Base-by-base conservation (phyloP, 768 basidiomycete genomes). In the Tulasnella sp. region DNA sequence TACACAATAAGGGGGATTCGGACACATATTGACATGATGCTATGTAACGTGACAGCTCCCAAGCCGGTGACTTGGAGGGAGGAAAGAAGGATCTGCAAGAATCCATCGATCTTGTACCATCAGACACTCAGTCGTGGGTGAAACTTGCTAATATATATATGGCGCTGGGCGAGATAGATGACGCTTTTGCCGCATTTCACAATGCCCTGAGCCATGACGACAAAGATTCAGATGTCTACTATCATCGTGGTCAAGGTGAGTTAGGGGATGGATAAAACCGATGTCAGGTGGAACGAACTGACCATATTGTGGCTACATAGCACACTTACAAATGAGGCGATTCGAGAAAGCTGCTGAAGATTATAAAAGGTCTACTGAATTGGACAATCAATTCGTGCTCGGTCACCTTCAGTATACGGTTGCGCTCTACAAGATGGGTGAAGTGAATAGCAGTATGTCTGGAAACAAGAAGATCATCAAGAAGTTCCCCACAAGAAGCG, bases 141-240 rank as follows among this genome's bases (percentile, higher is more conserved):
- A 99, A 99, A 74, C 80, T 98, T 55, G 95, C 93, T 12, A 88
- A 83, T 59, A 91, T 98, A 33, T 74, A 92, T 65, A 98, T 99
- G 93, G 95, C 98, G 64, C 82, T 92, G 60, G 81, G 82, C 34
- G 77, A 90, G 56, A 74, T 84, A 10, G 67, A 72, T 16, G 78
- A 77, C 57, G 85, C 93, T 1, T 91, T 98, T 66, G 78, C 82
- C 53, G 86, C 83, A 63, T 98, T 96, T 63, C 90, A 93, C 37
- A 72, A 82, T 56, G 95, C 95, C 1, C 81, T 90, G 62, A 71
- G 73, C 58, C 75, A 83, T 58, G 81, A 98, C 60, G 69, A 80
- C 5, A 69, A 79, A 42, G 92, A 98, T 66, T 81, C 93, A 0
- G 93, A 98, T 65, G 89, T 95, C 51, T 98, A 88, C 71, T 99